phyloP scores from a whole-genome alignment of 352 stramenopile genomes.

The Globisporangium parvum region DNA sequence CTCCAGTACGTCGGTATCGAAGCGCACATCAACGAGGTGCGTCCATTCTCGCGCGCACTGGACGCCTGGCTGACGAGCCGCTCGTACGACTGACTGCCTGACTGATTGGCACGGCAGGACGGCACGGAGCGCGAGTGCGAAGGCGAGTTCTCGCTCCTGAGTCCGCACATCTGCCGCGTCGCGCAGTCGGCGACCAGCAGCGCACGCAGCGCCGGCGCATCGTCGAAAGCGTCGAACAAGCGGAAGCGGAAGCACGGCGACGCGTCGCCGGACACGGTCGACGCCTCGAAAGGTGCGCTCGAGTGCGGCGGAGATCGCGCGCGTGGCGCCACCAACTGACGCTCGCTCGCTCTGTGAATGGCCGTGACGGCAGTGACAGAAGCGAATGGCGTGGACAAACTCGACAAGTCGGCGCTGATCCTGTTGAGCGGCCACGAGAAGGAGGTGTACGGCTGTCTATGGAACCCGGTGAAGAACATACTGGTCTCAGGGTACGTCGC shows the following conservation, averaged over 20 bases:
- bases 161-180: slow-evolving; percentile 87
- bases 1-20: slow-evolving; percentile 93
- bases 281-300: slow-evolving; percentile 54
- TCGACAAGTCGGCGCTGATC: slow-evolving; percentile 54
- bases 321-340: slow-evolving; percentile 2
- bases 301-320: slow-evolving; percentile 1
- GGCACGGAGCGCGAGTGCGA: slow-evolving; percentile 82
- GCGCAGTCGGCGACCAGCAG: slow-evolving; percentile 72
- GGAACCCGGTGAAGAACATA: slow-evolving; percentile 94
- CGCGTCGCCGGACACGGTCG: slow-evolving; percentile 52
- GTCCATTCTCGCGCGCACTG: too few relatives aligned
- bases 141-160: slow-evolving; percentile 90
- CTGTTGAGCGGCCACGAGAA: slow-evolving; percentile 81
- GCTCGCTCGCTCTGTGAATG: background rate
- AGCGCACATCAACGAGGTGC: slow-evolving; percentile 84
- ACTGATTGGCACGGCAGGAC: slow-evolving; percentile 35
- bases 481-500: slow-evolving; percentile 86
- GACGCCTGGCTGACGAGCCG: too few relatives aligned
- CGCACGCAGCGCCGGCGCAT: slow-evolving; percentile 28
- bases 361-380: slow-evolving; percentile 23
- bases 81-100: background rate
- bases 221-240: slow-evolving; percentile 66
- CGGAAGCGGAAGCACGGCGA: slow-evolving; percentile 73
- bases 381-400: slow-evolving; percentile 58
- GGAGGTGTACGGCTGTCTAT: slow-evolving; percentile 94